Evolutionary conservation across 2,329 filamentous ascomycete genomes (phyloP).

Genomic region (Diaporthe longicolla): DNA sequence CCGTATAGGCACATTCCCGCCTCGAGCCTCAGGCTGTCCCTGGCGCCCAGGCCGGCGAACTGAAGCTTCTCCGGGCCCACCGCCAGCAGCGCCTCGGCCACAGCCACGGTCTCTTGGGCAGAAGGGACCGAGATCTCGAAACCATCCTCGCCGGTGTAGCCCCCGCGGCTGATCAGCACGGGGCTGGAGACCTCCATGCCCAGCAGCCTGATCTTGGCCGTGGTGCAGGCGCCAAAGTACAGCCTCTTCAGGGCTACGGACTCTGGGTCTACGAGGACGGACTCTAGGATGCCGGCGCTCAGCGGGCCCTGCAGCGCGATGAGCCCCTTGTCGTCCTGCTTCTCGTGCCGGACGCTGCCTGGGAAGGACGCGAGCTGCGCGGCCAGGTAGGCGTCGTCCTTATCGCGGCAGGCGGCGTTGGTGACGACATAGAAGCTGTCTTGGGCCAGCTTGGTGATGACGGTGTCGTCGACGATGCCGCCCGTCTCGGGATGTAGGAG

Average conservation of each 20-base stretch:
- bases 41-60: conserved; percentile 89
- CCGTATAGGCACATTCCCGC: conserved; percentile 99
- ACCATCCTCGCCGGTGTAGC: conserved; percentile 98
- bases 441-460: conserved; percentile 84
- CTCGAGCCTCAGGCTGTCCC: conserved; percentile 93
- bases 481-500: conserved; percentile 85
- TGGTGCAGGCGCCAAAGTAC: conserved; percentile 84
- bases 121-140: conserved; percentile 93
- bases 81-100: conserved; percentile 79
- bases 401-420: conserved; percentile 92
- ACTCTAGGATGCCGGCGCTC: conserved; percentile 77
- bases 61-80: conserved; percentile 75
- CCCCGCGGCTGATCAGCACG: conserved; percentile 86
- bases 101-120: conserved; percentile 69
- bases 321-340: conserved; percentile 81
- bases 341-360: conserved; percentile 51
- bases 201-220: conserved; percentile 74
- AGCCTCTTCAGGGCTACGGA: conserved; percentile 73
- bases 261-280: conserved; percentile 69
- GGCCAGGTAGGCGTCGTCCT: conserved; percentile 84
- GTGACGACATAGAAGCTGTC: conserved; percentile 93
- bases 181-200: conserved; percentile 62
- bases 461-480: conserved; percentile 94
- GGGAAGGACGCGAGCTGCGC: conserved; percentile 72
- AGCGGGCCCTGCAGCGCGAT: conserved; percentile 92